These are phyloP conservation scores for Cynanchum wilfordii DNA, from an alignment of 257 asterid genomes.

Conservation along the genomic window DNA sequence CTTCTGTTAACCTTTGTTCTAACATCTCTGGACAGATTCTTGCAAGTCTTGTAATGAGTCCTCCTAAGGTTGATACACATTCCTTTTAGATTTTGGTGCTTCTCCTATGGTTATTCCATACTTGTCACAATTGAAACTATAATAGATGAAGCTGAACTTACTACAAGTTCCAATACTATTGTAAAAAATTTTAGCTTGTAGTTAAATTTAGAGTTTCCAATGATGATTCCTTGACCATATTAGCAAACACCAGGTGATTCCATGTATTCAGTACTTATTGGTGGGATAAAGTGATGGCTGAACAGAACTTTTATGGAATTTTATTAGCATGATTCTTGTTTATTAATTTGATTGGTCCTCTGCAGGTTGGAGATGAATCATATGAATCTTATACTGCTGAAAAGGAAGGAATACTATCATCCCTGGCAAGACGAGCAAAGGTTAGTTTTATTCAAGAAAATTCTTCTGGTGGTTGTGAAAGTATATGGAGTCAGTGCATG, in stretches of 20 bases:
- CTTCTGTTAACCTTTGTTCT: constrained; percentile 92
- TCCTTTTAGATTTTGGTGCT: constrained; percentile 1
- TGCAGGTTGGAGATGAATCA: constrained; percentile 93
- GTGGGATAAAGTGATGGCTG: not conserved
- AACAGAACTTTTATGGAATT: not conserved
- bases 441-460: constrained; percentile 35
- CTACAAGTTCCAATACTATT: not conserved
- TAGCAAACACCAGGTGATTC: not conserved
- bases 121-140: not conserved
- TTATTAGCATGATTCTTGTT: not conserved
- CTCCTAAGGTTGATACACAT: constrained; percentile 60
- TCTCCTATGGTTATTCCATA: not conserved
- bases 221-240: not conserved
- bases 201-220: not conserved
- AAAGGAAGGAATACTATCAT: constrained; percentile 76
- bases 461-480: not conserved
- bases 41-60: constrained; percentile 90
- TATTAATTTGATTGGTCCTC: not conserved
- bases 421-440: constrained; percentile 89
- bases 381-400: constrained; percentile 73
- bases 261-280: not conserved
- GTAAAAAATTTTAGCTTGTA: not conserved
- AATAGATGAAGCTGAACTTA: not conserved
- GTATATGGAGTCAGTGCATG: not conserved
- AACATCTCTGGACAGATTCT: constrained; percentile 96